Conservation (phyloP, 2,329 filamentous ascomycete species). For the Fusarium miscanthi region DNA sequence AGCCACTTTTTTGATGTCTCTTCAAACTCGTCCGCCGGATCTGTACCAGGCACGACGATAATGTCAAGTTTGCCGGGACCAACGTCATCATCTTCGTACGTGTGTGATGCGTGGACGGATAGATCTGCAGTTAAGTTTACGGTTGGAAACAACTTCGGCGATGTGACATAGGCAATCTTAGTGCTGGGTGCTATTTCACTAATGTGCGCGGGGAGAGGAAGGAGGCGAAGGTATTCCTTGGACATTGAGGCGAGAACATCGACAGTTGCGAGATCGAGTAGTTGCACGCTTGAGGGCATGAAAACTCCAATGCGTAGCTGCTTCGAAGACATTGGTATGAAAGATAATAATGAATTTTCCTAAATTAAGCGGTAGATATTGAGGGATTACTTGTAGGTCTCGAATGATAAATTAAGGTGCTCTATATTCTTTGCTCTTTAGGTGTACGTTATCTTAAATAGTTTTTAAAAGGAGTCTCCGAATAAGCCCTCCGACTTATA, state of each 20-base stretch:
- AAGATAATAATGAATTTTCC: background rate
- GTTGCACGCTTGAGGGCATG: slow-evolving; percentile 58
- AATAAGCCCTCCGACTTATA: background rate
- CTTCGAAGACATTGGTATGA: slow-evolving; percentile 27
- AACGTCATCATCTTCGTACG: slow-evolving; percentile 58
- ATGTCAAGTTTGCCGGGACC: slow-evolving; percentile 63
- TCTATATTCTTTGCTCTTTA: background rate
- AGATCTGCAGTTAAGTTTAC: slow-evolving; percentile 57
- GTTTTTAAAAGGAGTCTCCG: too few relatives aligned
- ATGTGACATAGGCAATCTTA: slow-evolving; percentile 60
- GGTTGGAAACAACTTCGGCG: slow-evolving; percentile 48
- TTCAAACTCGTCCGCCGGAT: slow-evolving; percentile 52
- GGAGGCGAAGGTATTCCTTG: slow-evolving; percentile 55
- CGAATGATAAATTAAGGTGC: background rate
- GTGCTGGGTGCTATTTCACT: slow-evolving; percentile 56
- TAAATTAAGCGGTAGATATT: background rate
- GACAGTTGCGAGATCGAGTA: slow-evolving; percentile 62
- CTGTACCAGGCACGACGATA: slow-evolving; percentile 62
- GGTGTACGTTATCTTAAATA: slow-evolving; percentile 3
- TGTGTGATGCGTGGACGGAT: slow-evolving; percentile 55
- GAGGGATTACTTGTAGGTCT: background rate
- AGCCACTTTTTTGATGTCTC: slow-evolving; percentile 57
- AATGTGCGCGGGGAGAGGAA: slow-evolving; percentile 52
- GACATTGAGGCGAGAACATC: slow-evolving; percentile 62
- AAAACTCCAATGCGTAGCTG: slow-evolving; percentile 62